A percentile compares a stretch with the other conserved stretches of the same genome.
Conservation (phyloP, 768 basidiomycete species). For the Phanerochaete sordida region DNA sequence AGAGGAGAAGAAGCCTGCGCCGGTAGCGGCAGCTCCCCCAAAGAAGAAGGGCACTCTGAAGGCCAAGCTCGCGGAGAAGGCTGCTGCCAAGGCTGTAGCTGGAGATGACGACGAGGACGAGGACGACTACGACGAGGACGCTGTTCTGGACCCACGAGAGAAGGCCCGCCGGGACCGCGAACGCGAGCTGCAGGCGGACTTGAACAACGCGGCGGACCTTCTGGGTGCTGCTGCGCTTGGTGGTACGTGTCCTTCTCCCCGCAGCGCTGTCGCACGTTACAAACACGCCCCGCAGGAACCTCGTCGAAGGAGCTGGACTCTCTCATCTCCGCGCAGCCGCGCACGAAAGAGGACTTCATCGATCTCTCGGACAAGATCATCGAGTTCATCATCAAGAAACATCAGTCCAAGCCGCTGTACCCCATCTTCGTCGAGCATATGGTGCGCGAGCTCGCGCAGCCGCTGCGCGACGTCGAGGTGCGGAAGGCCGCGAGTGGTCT, state of each 20-base stretch:
- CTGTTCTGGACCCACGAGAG: constrained; percentile 70
- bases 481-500: constrained; percentile 84
- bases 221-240: constrained; percentile 68
- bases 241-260: constrained; percentile 37
- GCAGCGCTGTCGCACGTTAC: background rate
- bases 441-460: constrained; percentile 65
- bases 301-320: constrained; percentile 65
- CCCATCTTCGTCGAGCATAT: constrained; percentile 81
- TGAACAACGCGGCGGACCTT: constrained; percentile 78
- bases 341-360: constrained; percentile 86
- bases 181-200: constrained; percentile 81
- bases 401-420: constrained; percentile 82
- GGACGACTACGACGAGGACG: constrained; percentile 61
- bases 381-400: constrained; percentile 70
- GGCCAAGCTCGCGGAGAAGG: constrained; percentile 90
- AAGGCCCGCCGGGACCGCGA: constrained; percentile 77
- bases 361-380: constrained; percentile 71
- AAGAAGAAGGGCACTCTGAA: constrained; percentile 95
- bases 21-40: constrained; percentile 56
- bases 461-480: constrained; percentile 87
- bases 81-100: constrained; percentile 60
- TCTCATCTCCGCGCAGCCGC: constrained; percentile 74
- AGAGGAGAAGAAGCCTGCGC: constrained; percentile 45
- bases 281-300: constrained; percentile 44
- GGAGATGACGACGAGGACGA: constrained; percentile 48